Evolutionary conservation across 73 alveolate genomes (phyloP).

Genomic region (Urostyla sp.): DNA sequence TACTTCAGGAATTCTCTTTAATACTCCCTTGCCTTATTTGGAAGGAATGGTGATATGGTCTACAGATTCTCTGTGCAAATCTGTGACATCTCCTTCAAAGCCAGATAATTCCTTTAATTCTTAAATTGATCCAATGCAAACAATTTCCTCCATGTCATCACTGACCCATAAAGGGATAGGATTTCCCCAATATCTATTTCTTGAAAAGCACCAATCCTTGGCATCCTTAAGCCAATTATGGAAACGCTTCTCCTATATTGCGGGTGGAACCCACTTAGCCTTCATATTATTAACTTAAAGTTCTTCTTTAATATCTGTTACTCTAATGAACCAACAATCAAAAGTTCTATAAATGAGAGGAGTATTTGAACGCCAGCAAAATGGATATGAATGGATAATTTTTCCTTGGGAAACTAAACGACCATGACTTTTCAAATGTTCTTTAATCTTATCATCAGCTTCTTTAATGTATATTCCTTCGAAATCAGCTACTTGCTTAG

Average conservation of each 20-base stretch:
- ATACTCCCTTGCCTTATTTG: conserved; percentile 96
- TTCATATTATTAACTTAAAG: conserved; percentile 91
- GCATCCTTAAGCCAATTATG: conserved; percentile 99
- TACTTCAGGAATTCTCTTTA: conserved; percentile 98
- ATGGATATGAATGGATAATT: conserved; percentile 97
- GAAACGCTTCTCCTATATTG: conserved; percentile 98
- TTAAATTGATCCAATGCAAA: conserved; percentile 98
- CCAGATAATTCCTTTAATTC: conserved; percentile 97
- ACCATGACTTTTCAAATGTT: conserved; percentile 83
- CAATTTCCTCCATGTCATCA: conserved; percentile 98
- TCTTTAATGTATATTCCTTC: conserved; percentile 95
- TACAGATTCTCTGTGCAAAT: conserved; percentile 94
- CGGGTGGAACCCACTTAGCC: conserved; percentile 95
- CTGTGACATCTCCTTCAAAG: conserved; percentile 89
- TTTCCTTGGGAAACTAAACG: conserved; percentile 92
- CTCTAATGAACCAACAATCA: conserved; percentile 99
- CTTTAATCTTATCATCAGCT: conserved; percentile 93
- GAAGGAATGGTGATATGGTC: conserved; percentile 99
- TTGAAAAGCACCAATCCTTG: conserved; percentile 99
- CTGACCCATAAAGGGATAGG: conserved; percentile 99
- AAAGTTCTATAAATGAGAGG: conserved; percentile 99
- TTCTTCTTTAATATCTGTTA: conserved; percentile 94
- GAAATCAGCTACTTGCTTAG: conserved; percentile 89
- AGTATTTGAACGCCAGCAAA: conserved; percentile 99
- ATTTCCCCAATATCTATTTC: conserved; percentile 99